Evolutionary conservation across 1,284 basidiomycete genomes (phyloP), one percentile per base, ranked within the genome.

Genomic region (Coniophora puteana): DNA sequence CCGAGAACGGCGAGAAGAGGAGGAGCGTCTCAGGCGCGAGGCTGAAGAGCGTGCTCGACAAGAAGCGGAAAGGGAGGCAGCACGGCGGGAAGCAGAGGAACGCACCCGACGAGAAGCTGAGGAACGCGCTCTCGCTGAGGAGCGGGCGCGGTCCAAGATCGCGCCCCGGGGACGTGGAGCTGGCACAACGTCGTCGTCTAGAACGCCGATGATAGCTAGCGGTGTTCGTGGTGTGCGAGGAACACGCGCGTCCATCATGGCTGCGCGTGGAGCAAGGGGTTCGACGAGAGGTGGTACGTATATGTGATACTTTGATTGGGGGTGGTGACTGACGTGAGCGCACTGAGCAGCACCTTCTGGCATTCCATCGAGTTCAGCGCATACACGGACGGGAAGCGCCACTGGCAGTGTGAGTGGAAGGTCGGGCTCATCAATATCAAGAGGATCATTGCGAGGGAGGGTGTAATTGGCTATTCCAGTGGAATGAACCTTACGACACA

Each of bases 191-290:
- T n/a, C n/a, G n/a, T n/a, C n/a, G n/a, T n/a, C n/a, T n/a, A n/a
- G n/a, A n/a, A n/a, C n/a, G n/a, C n/a, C 52, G 11, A 48, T 57
- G 20, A 35, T 59, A 38, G 66, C 70, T 26, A 76, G 76, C 18
- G 66, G 68, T 24, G 66, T 78, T 2, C 61, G 76, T 52, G 78
- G 78, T 12, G 72, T 78, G 12, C 61, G 76, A 46, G 78, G 78
- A 8, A 79, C 76, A 5, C 60, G 75, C 30, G 74, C 74, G 3
- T 58, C 56, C 10, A 49, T 59, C 4, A 54, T 60, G 30, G 61
- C 62, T 3, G 58, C 68, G 22, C 62, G 70, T 52, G 51, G 62
- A 48, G 53, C 64, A 31, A 52, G 54, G 35, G 56, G 57, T 22
- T 37, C 29, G 18, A 38, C 57, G 26, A 58, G 23, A 27, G 45